These are phyloP conservation scores for Macrophomina tecta DNA, from an alignment of 2,329 filamentous ascomycete species.

Conservation along the genomic window DNA sequence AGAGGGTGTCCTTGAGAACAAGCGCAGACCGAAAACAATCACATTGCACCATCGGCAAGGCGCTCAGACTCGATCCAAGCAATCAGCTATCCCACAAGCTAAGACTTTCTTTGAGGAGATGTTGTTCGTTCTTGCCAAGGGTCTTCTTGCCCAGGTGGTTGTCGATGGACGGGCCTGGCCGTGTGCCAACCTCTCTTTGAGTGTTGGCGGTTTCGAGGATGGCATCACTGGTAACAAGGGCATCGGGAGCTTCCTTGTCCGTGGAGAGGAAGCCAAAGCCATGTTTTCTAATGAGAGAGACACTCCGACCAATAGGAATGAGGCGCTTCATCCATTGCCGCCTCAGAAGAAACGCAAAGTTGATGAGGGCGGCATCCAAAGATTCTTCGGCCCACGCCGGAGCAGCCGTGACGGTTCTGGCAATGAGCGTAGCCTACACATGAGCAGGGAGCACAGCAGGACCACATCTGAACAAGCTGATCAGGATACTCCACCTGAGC, in stretches of 20 bases:
- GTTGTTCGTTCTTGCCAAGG: slow-evolving; percentile 77
- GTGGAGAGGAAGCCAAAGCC: slow-evolving; percentile 62
- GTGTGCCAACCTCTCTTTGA: slow-evolving; percentile 86
- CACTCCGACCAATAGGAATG: not conserved
- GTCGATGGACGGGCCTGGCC: slow-evolving; percentile 85
- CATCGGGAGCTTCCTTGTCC: slow-evolving; percentile 85
- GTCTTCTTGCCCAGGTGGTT: slow-evolving; percentile 76
- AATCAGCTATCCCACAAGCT: slow-evolving; percentile 77
- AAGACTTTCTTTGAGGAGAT: slow-evolving; percentile 73
- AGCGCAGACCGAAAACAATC: slow-evolving; percentile 82
- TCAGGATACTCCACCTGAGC: not conserved
- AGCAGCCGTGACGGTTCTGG: slow-evolving; percentile 22
- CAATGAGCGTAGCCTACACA: slow-evolving; percentile 7
- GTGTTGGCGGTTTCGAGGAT: slow-evolving; percentile 91
- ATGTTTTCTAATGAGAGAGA: slow-evolving; percentile 39
- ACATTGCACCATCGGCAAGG: slow-evolving; percentile 82
- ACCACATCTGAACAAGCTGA: slow-evolving; percentile 14
- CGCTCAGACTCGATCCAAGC: slow-evolving; percentile 75
- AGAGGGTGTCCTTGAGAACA: slow-evolving; percentile 87
- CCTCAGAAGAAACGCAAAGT: slow-evolving; percentile 39
- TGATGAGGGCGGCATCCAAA: slow-evolving; percentile 45
- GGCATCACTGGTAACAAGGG: slow-evolving; percentile 82
- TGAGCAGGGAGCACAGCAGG: slow-evolving; percentile 16
- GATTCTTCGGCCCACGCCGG: slow-evolving; percentile 38
- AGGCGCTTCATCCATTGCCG: not conserved